Base-by-base conservation (phyloP, 2,329 filamentous ascomycete genomes). In the Fusarium sulawesiense region DNA sequence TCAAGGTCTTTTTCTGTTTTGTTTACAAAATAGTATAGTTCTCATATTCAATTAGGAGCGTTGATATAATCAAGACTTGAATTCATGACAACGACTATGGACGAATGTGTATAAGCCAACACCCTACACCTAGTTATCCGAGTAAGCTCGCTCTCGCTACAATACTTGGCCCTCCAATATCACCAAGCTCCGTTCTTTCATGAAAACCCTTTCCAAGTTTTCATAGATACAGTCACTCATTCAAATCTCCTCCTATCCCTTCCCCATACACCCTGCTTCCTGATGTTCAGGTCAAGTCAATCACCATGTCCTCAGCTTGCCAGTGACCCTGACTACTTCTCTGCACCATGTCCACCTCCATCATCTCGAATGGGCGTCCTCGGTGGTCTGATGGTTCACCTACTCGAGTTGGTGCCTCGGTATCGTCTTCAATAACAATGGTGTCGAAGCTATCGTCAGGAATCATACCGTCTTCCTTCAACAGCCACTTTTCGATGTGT, bases 401-500 rank as follows among this genome's bases (percentile, higher is more conserved):
- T 25, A 27, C 50, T 20, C 48, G 30, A 27, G 29, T 32, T 5
- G 67, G 66, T 20, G 37, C 7, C 25, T 76, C 73, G 12, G 71
- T 72, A 12, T 75, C 70, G 9, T 72, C 72, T 8, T 77, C 73
- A 8, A 78, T 47, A 7, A 74, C 62, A 13, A 79, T 41, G 4
- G 75, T 34, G 25, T 78, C 64, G 27, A 51, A 3, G 8, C 61
- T 68, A 20, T 66, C 58, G n/a, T 67, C 71, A 10, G 25, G 68
- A 18, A 34, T 46, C 20, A 83, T 73, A 0, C 79, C 76, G 56
- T 88, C 86, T 21, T 81, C 74, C 2, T 76, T 66, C 16, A 86
- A 75, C 2, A 89, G 74, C 79, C 82, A 86, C 10, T 76, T 66
- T 20, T 82, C 77, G 11, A 89, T 72, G 50, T 87, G 84, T n/a